Conservation (phyloP, 169 alveolate genomes). For the Plasmodium vinckei region DNA sequence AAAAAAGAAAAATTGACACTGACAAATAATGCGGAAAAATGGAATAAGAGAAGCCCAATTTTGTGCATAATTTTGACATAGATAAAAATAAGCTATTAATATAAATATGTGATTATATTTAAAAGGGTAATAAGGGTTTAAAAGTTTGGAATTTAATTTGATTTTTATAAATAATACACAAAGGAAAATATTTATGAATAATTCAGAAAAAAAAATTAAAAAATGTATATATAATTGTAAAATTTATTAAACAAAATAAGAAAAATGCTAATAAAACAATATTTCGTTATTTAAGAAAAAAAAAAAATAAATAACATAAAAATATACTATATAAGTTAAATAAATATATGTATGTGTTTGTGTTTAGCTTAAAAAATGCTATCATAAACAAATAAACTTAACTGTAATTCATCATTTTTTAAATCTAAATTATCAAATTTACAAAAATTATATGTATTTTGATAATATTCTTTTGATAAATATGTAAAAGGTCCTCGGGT, state of each 20-base stretch:
- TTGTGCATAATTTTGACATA: too few species aligned
- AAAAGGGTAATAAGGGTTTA: too few species aligned
- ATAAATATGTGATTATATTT: too few species aligned
- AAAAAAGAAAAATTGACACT: constrained; percentile 35
- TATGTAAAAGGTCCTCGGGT: constrained; percentile 59
- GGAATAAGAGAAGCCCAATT: too few species aligned
- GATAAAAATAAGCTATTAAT: too few species aligned
- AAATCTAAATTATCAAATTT: constrained; percentile 64
- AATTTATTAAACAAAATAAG: not conserved
- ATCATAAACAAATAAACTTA: constrained; percentile 70
- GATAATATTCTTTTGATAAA: constrained; percentile 74
- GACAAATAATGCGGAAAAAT: not conserved
- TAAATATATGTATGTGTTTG: too few species aligned
- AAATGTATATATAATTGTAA: not conserved
- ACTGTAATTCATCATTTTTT: constrained; percentile 68
- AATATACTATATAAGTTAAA: too few species aligned
- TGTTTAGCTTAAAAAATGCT: constrained; percentile 35
- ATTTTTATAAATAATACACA: too few species aligned
- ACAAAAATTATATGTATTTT: constrained; percentile 57
- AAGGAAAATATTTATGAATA: too few species aligned
- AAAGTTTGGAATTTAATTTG: too few species aligned
- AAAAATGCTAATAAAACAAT: not conserved
- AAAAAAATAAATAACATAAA: too few species aligned
- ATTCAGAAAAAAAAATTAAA: not conserved
- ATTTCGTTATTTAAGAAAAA: not conserved